phyloP scores from a whole-genome alignment of 148 eudicot species.

The Silene uniflora region DNA sequence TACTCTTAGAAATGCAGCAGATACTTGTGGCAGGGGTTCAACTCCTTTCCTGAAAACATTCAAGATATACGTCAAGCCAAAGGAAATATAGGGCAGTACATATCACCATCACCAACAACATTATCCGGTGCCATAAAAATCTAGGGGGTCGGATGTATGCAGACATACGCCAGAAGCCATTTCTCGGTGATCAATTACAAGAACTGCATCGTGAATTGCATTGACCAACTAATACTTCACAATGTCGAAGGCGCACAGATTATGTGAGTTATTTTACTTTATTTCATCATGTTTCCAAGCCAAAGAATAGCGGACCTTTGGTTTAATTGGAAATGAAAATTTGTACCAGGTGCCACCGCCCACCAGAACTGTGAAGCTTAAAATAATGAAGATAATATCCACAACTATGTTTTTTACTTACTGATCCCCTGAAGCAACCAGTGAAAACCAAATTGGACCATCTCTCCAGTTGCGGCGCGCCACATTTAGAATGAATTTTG shows the following conservation, averaged over 20 bases:
- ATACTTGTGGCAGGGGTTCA: conserved; percentile 62
- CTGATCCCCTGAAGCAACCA: conserved; percentile 67
- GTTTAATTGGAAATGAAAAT: too few species aligned
- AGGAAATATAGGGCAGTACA: not conserved
- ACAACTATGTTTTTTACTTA: conserved; percentile 33
- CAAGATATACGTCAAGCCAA: conserved; percentile 5
- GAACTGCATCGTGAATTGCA: too few species aligned
- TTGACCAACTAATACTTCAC: too few species aligned
- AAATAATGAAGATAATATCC: not conserved
- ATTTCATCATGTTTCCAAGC: too few species aligned
- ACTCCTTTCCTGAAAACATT: conserved; percentile 58
- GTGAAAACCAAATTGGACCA: conserved; percentile 81
- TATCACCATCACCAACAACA: not conserved
- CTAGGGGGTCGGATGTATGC: not conserved
- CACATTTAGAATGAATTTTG: conserved; percentile 39
- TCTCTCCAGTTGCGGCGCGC: conserved; percentile 37
- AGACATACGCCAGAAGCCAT: too few species aligned
- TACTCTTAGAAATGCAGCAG: conserved; percentile 73
- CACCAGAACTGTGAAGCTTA: not conserved
- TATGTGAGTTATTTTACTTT: too few species aligned
- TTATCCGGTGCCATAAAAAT: not conserved
- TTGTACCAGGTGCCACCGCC: too few species aligned
- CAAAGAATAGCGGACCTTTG: too few species aligned
- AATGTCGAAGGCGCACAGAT: too few species aligned
- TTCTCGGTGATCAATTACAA: too few species aligned